Evolutionary conservation across 768 basidiomycete species (phyloP), one percentile per base, ranked within the genome.

Genomic region (Mycena crocata): DNA sequence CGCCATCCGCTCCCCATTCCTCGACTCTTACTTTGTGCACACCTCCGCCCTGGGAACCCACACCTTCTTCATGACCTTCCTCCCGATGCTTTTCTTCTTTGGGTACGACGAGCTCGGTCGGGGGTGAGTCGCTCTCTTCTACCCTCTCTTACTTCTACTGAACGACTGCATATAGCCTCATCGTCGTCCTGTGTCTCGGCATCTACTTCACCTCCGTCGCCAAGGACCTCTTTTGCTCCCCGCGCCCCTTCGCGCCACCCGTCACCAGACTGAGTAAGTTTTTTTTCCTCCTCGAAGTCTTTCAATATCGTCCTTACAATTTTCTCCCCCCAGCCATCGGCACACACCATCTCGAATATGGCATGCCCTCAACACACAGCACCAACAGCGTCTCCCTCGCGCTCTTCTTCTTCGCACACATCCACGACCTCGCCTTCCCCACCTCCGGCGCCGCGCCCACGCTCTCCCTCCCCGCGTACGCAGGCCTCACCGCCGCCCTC

Each of bases 341-440:
- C 17, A 86, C 82, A 1, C 93, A 94, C 73, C 93, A 95, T 70
- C 84, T 94, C 3, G 95, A 97, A 80, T 97, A 97, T 71, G 97
- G 97, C 26, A 97, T 98, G 74, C 96, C 96, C 0, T 97, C 95
- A 0, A 98, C 96, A 0, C 97, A 99, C 73, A 93, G 94, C 2
- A 94, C 96, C 10, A 97, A 98, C 77, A 88, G 90, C 58, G 86
- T 95, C 56, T 96, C 94, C 30, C 93, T 98, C 73, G 95, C 95
- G 0, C 85, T 98, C 4, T 94, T 93, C 79, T 83, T 94, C 66
- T 90, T 86, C 67, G 79, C 86, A 4, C 83, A 89, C 46, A 74
- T 90, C 55, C 85, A 89, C 74, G 79, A 79, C n/a, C 83, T 89
- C 42, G 83, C 87, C 26, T 80, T 79, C 31, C 75, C 72, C 12